A percentile compares a stretch with the other conserved stretches of the same genome.
phyloP scores from a whole-genome alignment of 305 asterid genomes.

The Fraxinus dipetala region DNA sequence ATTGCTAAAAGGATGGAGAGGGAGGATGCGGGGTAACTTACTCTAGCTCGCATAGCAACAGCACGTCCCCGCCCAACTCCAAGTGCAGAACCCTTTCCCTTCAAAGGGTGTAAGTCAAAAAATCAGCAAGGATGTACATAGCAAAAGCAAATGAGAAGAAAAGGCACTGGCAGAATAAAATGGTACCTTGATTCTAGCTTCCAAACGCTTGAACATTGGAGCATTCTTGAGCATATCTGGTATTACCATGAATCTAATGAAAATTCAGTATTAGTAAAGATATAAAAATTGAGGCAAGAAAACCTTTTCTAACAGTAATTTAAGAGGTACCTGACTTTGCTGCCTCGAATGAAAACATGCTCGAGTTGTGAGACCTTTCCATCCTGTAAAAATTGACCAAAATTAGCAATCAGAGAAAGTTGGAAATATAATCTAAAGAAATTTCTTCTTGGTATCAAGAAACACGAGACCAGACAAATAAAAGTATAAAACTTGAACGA shows the following conservation, averaged over 20 bases:
- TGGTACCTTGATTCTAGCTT: conserved; percentile 82
- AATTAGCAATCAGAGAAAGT: conserved; percentile 4
- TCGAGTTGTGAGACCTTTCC: conserved; percentile 88
- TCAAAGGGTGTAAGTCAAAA: conserved; percentile 21
- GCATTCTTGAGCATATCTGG: conserved; percentile 98
- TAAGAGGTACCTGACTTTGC: conserved; percentile 73
- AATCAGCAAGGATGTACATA: conserved; percentile 19
- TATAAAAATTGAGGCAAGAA: neutral
- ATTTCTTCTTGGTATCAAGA: neutral
- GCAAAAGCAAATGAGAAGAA: neutral
- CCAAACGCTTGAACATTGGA: conserved; percentile 92
- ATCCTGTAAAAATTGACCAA: conserved; percentile 47
- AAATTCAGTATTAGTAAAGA: conserved; percentile 1
- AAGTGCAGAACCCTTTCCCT: conserved; percentile 90
- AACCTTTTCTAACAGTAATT: neutral
- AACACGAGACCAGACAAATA: neutral
- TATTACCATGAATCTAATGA: conserved; percentile 82
- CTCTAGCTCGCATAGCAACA: conserved; percentile 91
- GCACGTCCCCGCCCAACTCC: conserved; percentile 99
- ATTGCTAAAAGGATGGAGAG: neutral
- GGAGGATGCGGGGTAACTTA: conserved; percentile 28
- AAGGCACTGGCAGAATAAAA: conserved; percentile 2
- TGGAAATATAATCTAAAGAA: neutral
- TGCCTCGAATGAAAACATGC: conserved; percentile 92
- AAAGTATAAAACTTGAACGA: neutral